phyloP scores from a whole-genome alignment of 495 filamentous ascomycete species.

The Hypoxylon fragiforme region DNA sequence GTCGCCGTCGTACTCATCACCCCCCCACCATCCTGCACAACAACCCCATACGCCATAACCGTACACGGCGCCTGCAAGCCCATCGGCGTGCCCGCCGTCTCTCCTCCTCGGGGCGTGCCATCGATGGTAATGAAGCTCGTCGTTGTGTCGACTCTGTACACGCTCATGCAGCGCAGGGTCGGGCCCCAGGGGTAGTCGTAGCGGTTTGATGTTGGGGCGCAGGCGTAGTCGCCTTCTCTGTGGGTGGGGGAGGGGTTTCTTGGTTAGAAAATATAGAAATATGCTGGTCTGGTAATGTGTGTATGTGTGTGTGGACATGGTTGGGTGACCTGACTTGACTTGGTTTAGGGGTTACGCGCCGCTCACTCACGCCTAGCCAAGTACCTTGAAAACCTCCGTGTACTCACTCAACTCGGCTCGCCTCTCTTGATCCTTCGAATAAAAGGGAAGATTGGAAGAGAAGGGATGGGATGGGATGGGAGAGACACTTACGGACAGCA shows the following conservation, averaged over 20 bases:
- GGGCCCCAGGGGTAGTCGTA: conserved; percentile 26
- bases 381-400: too few species aligned
- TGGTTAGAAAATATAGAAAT: conserved; percentile 14
- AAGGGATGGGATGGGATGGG: conserved; percentile 3
- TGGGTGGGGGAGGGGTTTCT: too few species aligned
- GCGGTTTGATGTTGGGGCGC: conserved; percentile 19
- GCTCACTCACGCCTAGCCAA: too few species aligned
- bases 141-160: conserved; percentile 16
- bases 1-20: conserved; percentile 4
- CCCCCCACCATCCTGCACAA: conserved; percentile 3
- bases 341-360: too few species aligned
- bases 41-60: conserved; percentile 26
- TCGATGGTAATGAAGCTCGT: conserved; percentile 24
- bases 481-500: conserved; percentile 36
- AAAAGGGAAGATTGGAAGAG: too few species aligned
- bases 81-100: conserved; percentile 6
- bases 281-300: too few species aligned
- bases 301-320: too few species aligned
- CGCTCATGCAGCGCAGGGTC: conserved; percentile 17
- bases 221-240: conserved; percentile 23
- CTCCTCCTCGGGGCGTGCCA: conserved; percentile 10
- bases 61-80: conserved; percentile 17
- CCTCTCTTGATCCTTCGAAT: too few species aligned
- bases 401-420: too few species aligned
- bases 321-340: too few species aligned